phyloP scores from a whole-genome alignment of 2,329 filamentous ascomycete species.

The Raffaelea arxii region DNA sequence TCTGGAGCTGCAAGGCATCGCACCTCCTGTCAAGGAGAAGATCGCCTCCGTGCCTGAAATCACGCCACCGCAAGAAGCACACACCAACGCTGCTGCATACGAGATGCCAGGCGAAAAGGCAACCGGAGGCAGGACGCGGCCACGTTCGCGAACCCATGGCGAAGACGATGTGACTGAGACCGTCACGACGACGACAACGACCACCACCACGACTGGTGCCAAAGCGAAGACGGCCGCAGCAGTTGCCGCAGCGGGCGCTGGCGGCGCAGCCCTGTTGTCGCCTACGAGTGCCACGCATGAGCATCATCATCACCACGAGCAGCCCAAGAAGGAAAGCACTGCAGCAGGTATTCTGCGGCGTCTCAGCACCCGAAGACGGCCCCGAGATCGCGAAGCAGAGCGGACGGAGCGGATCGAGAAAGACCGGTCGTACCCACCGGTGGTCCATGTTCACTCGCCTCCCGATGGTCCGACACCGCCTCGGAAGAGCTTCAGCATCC shows the following conservation, averaged over 20 bases:
- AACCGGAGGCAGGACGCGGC: constrained; percentile 72
- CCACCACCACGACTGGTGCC: neutral
- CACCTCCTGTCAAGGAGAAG: constrained; percentile 27
- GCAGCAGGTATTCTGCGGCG: constrained; percentile 76
- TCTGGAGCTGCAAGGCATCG: constrained; percentile 30
- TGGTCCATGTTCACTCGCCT: constrained; percentile 71
- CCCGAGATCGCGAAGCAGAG: constrained; percentile 54
- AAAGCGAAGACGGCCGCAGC: constrained; percentile 49
- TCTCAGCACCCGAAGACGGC: constrained; percentile 76
- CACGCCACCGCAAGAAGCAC: constrained; percentile 70
- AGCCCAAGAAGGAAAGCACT: constrained; percentile 74
- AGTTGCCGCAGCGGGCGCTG: neutral
- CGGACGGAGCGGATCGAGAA: constrained; percentile 52
- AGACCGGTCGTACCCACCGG: constrained; percentile 59
- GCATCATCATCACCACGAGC: constrained; percentile 49
- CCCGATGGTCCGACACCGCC: constrained; percentile 53
- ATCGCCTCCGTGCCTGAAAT: constrained; percentile 58
- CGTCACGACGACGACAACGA: constrained; percentile 51
- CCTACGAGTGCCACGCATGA: no score
- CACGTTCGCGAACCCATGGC: constrained; percentile 83
- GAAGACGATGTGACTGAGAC: constrained; percentile 76
- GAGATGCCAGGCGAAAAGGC: constrained; percentile 85
- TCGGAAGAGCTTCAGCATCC: constrained; percentile 84
- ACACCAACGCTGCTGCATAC: constrained; percentile 77
- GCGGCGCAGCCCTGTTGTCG: constrained; percentile 36